Evolutionary conservation across 1,284 basidiomycete species (phyloP).

Genomic region (Psilocybe mexicana): DNA sequence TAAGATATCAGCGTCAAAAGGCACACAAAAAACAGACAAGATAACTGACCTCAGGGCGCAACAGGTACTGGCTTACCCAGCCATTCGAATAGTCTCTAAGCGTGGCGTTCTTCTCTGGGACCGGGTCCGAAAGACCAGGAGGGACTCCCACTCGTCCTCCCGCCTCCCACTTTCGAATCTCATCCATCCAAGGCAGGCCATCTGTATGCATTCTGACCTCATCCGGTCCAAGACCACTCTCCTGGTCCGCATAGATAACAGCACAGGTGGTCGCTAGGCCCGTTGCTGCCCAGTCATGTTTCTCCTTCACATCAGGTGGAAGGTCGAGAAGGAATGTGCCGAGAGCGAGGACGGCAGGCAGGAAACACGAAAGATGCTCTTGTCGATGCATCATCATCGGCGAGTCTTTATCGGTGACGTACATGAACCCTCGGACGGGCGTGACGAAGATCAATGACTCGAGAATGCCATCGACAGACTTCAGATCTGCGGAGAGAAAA

Average conservation of each 20-base stretch:
- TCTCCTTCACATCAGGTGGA: slow-evolving; percentile 34
- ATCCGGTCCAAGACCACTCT: slow-evolving; percentile 65
- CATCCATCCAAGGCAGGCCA: slow-evolving; percentile 50
- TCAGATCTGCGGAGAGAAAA: slow-evolving; percentile 50
- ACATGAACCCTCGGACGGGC: slow-evolving; percentile 62
- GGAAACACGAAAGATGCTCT: slow-evolving; percentile 77
- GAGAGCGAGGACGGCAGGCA: slow-evolving; percentile 72
- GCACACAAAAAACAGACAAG: not conserved
- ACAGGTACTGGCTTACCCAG: slow-evolving; percentile 44
- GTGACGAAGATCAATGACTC: slow-evolving; percentile 64
- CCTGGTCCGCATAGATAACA: slow-evolving; percentile 62
- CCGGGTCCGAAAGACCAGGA: slow-evolving; percentile 28
- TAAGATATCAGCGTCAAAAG: no score
- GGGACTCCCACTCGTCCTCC: slow-evolving; percentile 34
- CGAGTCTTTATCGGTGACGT: slow-evolving; percentile 56
- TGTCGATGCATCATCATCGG: slow-evolving; percentile 47
- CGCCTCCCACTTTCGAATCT: slow-evolving; percentile 52
- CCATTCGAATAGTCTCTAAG: slow-evolving; percentile 52
- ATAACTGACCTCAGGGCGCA: slow-evolving; percentile 64
- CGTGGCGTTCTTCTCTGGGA: slow-evolving; percentile 27
- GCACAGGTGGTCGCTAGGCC: slow-evolving; percentile 71
- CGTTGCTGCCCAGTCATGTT: slow-evolving; percentile 68
- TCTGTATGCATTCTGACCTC: slow-evolving; percentile 41
- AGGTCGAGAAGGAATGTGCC: slow-evolving; percentile 58
- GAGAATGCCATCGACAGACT: slow-evolving; percentile 59